Evolutionary conservation across 208 protist genomes (phyloP), one percentile per base, ranked within the genome.

Genomic region (Leishmania aethiopica): DNA sequence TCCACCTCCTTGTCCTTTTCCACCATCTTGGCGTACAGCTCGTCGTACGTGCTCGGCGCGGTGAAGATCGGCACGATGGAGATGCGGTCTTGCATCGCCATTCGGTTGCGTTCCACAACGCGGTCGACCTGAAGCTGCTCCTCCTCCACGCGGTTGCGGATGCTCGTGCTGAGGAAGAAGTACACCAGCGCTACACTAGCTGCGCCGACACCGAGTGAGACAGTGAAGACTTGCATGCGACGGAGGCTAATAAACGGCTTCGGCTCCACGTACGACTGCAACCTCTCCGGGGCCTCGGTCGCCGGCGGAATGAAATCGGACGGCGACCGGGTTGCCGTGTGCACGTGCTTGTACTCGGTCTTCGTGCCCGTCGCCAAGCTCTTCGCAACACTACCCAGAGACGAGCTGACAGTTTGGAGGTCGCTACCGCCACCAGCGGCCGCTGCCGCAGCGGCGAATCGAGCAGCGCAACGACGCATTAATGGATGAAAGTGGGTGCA

Each of bases 181-280:
- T 95, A 97, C 0, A 94, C 78, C n/a, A 82, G 77, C 1, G 86
- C 84, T 28, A 95, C 84, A 32, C 86, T 87, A n/a, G 88, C 71
- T 19, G 86, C 89, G 13, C 94, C 94, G 67, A 97, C 84, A 28
- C 72, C 84, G 64, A 95, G 75, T 7, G 92, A 97, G 15, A 91
- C 88, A 6, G 90, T 83, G 82, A 97, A 97, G 15, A 92, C 64
- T 80, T 95, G 89, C 69, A 96, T 59, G 62, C 86, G 81, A 32
- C 89, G 88, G 17, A 86, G 86, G 60, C 88, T 93, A n/a, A 97
- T 87, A 76, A 96, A 95, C 32, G 94, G 94, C 83, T 83, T 96
- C 57, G 93, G 93, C 84, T 95, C 89, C 62, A 93, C 91, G 71
- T 95, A 95, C 35, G 91, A 75, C 75, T 93, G 87, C 77, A 97